A percentile compares a stretch with the other conserved stretches of the same genome.
These are phyloP conservation scores for Paracamarosporium sp. DNA, from an alignment of 2,329 filamentous ascomycete species.

Conservation along the genomic window DNA sequence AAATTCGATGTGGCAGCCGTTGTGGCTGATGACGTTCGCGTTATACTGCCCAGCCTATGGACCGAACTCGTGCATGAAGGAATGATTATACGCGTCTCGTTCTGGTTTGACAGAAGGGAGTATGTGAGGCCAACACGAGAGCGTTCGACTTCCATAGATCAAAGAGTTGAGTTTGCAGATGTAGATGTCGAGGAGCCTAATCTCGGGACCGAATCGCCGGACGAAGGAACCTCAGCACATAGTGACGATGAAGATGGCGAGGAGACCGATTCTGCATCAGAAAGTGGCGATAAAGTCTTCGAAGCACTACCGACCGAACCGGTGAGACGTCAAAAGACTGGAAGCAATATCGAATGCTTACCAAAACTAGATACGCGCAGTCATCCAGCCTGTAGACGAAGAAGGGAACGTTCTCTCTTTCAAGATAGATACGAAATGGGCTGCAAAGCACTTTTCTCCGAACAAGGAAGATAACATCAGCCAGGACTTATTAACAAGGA, in stretches of 20 bases:
- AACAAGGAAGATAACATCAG: neutral
- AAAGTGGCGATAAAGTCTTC: slow-evolving; percentile 3
- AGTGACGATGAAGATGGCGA: slow-evolving; percentile 1
- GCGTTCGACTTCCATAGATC: neutral
- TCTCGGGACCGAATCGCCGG: neutral
- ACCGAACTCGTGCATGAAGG: slow-evolving; percentile 1
- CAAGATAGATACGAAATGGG: slow-evolving; percentile 17
- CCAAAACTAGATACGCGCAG: neutral
- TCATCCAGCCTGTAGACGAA: slow-evolving; percentile 20
- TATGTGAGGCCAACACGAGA: neutral
- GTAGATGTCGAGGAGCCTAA: neutral
- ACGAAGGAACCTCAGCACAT: neutral
- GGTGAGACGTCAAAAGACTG: neutral
- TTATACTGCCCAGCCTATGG: slow-evolving; percentile 14
- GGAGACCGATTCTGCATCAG: slow-evolving; percentile 5
- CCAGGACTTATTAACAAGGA: neutral
- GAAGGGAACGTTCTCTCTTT: slow-evolving; percentile 35
- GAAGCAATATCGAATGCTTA: neutral
- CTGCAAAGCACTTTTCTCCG: neutral
- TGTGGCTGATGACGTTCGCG: neutral
- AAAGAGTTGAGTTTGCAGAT: neutral
- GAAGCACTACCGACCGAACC: slow-evolving; percentile 7
- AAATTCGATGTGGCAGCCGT: slow-evolving; percentile 10
- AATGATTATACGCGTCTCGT: neutral
- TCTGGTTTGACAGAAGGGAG: neutral